A percentile compares a stretch with the other conserved stretches of the same genome.
Conservation (phyloP, 1,139 yeast species). For the Hyphopichia fennica region DNA sequence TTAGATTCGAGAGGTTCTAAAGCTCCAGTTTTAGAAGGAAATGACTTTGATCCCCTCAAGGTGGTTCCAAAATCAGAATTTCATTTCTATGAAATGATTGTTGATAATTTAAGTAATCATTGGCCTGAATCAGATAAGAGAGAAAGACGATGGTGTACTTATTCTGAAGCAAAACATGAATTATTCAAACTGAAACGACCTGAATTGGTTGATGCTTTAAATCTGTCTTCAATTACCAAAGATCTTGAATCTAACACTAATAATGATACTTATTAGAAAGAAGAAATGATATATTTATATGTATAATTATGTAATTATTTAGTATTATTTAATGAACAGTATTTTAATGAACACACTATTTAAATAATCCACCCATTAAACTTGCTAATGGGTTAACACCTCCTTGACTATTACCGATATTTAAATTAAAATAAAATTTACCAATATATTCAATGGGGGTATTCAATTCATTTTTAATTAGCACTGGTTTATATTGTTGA, state of each 20-base stretch:
- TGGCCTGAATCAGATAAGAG: constrained; percentile 78
- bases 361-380: constrained; percentile 79
- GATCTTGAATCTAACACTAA: constrained; percentile 17
- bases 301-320: neutral
- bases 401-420: constrained; percentile 53
- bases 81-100: constrained; percentile 77
- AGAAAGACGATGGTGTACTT: constrained; percentile 73
- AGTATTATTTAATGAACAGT: neutral
- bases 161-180: constrained; percentile 69
- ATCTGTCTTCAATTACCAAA: constrained; percentile 47
- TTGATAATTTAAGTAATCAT: constrained; percentile 50
- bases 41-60: constrained; percentile 39
- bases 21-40: constrained; percentile 46
- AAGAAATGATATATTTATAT: neutral
- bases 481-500: constrained; percentile 32
- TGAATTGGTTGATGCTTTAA: constrained; percentile 67
- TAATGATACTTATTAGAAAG: neutral
- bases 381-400: constrained; percentile 74
- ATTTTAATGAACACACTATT: constrained; percentile 16
- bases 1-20: constrained; percentile 68
- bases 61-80: constrained; percentile 72
- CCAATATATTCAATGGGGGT: constrained; percentile 52
- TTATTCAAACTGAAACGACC: constrained; percentile 60
- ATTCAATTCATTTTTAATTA: constrained; percentile 31
- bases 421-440: constrained; percentile 38